Evolutionary conservation across 176 grass and related monocot genomes (phyloP).

Genomic region (Oryza coarctata): DNA sequence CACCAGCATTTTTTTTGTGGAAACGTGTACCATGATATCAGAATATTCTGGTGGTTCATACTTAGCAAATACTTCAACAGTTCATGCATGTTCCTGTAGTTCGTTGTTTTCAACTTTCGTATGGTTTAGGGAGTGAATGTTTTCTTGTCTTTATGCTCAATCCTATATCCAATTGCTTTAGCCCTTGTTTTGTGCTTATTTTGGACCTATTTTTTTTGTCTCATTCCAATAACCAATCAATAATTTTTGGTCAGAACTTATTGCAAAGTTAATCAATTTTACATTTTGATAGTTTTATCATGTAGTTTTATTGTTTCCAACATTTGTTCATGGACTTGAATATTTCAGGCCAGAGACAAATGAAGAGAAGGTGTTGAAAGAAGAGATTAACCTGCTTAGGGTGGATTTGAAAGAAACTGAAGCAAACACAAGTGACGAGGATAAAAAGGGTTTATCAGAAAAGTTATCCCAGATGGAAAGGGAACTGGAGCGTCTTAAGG

Average conservation of each 20-base stretch:
- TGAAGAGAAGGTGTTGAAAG: constrained; percentile 47
- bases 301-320: neutral
- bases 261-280: neutral
- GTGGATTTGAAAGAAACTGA: constrained; percentile 33
- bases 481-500: constrained; percentile 43
- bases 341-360: constrained; percentile 41
- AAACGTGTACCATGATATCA: neutral
- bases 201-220: neutral
- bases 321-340: neutral
- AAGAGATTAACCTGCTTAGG: constrained; percentile 42
- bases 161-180: neutral
- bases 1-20: neutral
- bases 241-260: neutral
- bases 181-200: neutral
- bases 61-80: neutral
- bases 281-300: neutral
- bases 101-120: neutral
- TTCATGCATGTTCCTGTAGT: neutral
- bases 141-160: neutral
- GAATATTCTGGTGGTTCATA: neutral
- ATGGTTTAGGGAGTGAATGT: neutral
- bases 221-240: neutral
- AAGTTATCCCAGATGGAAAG: constrained; percentile 41
- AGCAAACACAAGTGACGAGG: constrained; percentile 36
- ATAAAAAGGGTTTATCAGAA: constrained; percentile 25